Base-by-base conservation (phyloP, 176 grass and related monocot genomes). In the Phyllostachys edulis region DNA sequence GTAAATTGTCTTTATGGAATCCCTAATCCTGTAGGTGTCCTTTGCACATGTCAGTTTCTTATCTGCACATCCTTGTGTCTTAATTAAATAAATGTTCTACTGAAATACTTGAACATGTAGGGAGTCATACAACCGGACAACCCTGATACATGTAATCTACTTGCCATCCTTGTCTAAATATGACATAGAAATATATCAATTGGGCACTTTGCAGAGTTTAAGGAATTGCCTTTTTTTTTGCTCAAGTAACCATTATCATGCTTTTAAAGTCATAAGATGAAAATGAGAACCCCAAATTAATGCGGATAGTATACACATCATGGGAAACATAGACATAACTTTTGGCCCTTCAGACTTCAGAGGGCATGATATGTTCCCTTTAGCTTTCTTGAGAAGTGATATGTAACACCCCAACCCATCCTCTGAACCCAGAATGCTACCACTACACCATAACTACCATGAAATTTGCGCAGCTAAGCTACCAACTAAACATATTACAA, bases 31-130 rank as follows among this genome's bases (percentile, higher is more conserved):
- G 23, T 65, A 36, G 12, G 49, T 0, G 0, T 46, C 9, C 47
- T 73, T 23, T 70, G 52, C 26, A 55, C 50, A 69, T n/a, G 8
- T 57, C 46, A 85, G n/a, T 60, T 77, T 77, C 34, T 21, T 68
- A 85, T 69, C 44, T 69, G 4, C 49, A 71, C 50, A 62, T 47
- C 5, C 5, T 54, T 0, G 18, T 60, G 20, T 70, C 26, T 71
- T 50, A 39, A 20, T 47, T 61, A 71, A 6, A 50, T 6, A 80
- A 26, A 69, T 57, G 5, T 46, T 16, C 17, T 86, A 52, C 34
- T n/a, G 51, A 86, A 71, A 34, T 38, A 42, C 23, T 72, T 70
- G 49, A 75, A 36, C 50, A 63, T 79, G 7, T 63, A 71, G 12
- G 9, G 11, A 79, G 55, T 37, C 29, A 5, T 59, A 46, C 7